Evolutionary conservation across 352 stramenopile species (phyloP), one percentile per base, ranked within the genome.

Genomic region (Phytophthora niederhauseri): DNA sequence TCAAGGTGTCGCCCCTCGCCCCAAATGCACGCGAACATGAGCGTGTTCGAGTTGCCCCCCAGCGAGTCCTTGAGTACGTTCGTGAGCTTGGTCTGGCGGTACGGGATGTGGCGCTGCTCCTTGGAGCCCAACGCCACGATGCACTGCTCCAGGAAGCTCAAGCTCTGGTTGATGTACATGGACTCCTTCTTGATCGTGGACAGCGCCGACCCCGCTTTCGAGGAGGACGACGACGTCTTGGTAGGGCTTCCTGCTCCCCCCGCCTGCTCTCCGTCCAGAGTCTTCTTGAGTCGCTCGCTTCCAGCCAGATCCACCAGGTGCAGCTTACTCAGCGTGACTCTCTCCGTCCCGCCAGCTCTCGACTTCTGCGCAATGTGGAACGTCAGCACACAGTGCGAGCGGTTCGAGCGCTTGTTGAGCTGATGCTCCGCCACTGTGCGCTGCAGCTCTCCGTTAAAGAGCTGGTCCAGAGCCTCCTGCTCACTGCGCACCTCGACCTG

Each of bases 111-210:
- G 4, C 34, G 34, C 34, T 43, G 34, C 34, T 43, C 34, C 34
- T 43, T 43, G 34, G 34, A 43, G 34, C 34, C 34, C 12, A 43
- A 43, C 1, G 34, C 34, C 11, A 43, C 34, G 34, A 43, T 97
- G 67, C 95, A 98, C 65, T 98, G 94, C 82, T 99, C 92, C 22
- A 99, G 77, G 62, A 97, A 98, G 52, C 93, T 98, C 36, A 99
- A 78, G 38, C 89, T 98, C 80, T 98, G 95, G 76, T 99, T 99
- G 68, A 99, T 99, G 80, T 98, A 98, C 84, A 97, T 98, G 43
- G 88, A 97, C 70, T 99, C 97, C 69, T 98, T 97, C 82, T 98
- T 97, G 70, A 98, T 97, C 2, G 92, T 96, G 30, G 85, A 82
- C 53, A 89, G 55, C 30, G 66, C 15, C 41, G 22, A 69, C 31